A percentile compares a stretch with the other conserved stretches of the same genome.
Conservation (phyloP, 169 alveolate species). For the Amoebophrya sp. region DNA sequence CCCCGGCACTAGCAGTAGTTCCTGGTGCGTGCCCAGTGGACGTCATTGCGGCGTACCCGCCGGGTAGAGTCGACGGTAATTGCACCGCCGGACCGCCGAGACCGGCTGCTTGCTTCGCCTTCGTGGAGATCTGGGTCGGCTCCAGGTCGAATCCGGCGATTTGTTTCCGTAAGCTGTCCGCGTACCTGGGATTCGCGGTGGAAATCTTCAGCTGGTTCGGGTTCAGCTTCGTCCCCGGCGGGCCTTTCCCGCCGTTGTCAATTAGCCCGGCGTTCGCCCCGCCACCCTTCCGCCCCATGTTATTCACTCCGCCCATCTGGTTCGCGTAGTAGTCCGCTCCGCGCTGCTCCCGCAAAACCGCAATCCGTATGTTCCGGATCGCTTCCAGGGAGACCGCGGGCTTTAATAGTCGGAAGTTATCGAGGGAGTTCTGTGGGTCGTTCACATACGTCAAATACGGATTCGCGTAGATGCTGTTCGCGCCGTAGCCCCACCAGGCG, state of each 20-base stretch:
- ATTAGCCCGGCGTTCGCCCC: background rate
- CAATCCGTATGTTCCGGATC: background rate
- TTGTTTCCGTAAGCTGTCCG: background rate
- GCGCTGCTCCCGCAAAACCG: background rate
- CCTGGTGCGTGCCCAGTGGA: no score
- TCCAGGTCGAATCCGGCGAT: background rate
- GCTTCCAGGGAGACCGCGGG: constrained; percentile 10
- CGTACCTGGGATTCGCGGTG: background rate
- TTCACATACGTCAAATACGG: background rate
- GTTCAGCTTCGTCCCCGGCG: background rate
- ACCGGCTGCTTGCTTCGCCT: background rate
- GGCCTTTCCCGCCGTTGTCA: background rate
- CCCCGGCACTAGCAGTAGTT: no score
- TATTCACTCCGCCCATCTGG: no score
- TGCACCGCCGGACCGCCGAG: background rate
- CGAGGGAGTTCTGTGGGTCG: background rate
- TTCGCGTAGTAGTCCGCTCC: background rate
- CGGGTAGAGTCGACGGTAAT: no score
- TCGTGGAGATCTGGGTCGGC: background rate
- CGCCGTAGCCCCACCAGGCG: background rate
- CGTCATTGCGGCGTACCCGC: no score
- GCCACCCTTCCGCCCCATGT: background rate
- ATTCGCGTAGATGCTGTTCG: no score
- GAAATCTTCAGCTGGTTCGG: background rate
- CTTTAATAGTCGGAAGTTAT: background rate